Evolutionary conservation across 2,329 filamentous ascomycete genomes (phyloP).

Genomic region (Monilinia laxa): DNA sequence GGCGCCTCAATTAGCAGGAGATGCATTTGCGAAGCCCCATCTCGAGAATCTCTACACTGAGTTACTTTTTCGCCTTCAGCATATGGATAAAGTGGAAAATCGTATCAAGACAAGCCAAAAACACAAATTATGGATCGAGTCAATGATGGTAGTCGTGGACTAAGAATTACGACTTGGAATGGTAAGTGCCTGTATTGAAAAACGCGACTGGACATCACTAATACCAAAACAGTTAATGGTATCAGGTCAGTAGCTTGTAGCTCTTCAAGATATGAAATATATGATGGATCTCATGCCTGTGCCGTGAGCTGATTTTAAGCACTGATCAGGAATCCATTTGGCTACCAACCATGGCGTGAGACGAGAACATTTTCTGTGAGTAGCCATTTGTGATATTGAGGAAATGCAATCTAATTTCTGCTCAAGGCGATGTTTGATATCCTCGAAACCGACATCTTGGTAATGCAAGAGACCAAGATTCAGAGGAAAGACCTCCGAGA

Average conservation of each 20-base stretch:
- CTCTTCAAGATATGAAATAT: background rate
- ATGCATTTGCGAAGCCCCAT: conserved; percentile 10
- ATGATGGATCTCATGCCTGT: background rate
- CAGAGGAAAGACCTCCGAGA: conserved; percentile 88
- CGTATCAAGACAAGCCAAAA: background rate
- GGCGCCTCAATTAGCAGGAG: background rate
- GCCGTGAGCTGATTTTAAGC: background rate
- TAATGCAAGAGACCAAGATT: conserved; percentile 96
- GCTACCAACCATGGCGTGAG: conserved; percentile 79
- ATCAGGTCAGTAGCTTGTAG: conserved; percentile 56
- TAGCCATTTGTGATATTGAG: conserved; percentile 4
- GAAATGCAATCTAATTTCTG: conserved; percentile 11
- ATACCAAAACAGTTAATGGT: conserved; percentile 63
- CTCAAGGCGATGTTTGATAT: conserved; percentile 86
- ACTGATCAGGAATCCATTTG: conserved; percentile 67
- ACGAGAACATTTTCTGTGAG: conserved; percentile 66
- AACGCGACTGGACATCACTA: conserved; percentile 19
- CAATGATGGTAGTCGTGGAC: conserved; percentile 52
- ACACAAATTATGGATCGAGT: conserved; percentile 2
- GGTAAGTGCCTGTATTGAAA: conserved; percentile 49
- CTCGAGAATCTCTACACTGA: conserved; percentile 7
- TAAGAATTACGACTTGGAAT: conserved; percentile 87
- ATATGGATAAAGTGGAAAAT: background rate
- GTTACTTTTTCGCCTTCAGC: background rate
- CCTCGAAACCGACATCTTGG: conserved; percentile 85